Evolutionary conservation across 1,139 yeast species (phyloP).

Genomic region (Candida neerlandica): DNA sequence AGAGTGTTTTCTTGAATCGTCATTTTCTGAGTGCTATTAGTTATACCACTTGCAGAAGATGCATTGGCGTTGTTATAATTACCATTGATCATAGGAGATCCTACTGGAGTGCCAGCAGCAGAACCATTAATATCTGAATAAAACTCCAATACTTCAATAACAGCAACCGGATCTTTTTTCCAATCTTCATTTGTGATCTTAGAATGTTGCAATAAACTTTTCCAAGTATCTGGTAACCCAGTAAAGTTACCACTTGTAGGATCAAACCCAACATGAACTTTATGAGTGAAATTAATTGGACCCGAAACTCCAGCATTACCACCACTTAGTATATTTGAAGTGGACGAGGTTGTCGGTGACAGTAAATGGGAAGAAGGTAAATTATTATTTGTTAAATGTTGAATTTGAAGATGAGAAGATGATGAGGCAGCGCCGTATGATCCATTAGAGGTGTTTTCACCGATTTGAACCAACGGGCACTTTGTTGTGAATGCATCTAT

Average conservation of each 20-base stretch:
- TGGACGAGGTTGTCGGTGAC: conserved; percentile 5
- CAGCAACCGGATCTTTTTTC: conserved; percentile 83
- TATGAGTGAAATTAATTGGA: conserved; percentile 79
- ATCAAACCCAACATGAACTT: conserved; percentile 63
- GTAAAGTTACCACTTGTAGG: conserved; percentile 73
- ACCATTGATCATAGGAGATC: conserved; percentile 23
- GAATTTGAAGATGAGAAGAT: background rate
- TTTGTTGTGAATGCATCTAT: conserved; percentile 85
- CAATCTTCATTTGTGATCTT: conserved; percentile 82
- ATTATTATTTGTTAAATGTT: conserved; percentile 4
- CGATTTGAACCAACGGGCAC: conserved; percentile 64
- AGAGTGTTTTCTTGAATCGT: conserved; percentile 18
- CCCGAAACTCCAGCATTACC: conserved; percentile 57
- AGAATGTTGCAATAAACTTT: conserved; percentile 69
- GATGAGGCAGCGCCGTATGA: background rate
- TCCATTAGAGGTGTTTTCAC: conserved; percentile 17
- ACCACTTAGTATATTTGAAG: conserved; percentile 9
- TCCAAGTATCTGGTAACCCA: conserved; percentile 82
- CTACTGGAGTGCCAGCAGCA: conserved; percentile 33
- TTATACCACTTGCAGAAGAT: conserved; percentile 8
- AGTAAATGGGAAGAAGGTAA: conserved; percentile 1
- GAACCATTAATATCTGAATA: conserved; percentile 55
- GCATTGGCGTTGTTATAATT: conserved; percentile 7
- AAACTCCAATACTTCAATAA: conserved; percentile 89
- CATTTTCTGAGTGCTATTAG: background rate